Evolutionary conservation across 2,329 filamentous ascomycete genomes (phyloP), one percentile per base, ranked within the genome.

Genomic region (Talaromyces sp.): DNA sequence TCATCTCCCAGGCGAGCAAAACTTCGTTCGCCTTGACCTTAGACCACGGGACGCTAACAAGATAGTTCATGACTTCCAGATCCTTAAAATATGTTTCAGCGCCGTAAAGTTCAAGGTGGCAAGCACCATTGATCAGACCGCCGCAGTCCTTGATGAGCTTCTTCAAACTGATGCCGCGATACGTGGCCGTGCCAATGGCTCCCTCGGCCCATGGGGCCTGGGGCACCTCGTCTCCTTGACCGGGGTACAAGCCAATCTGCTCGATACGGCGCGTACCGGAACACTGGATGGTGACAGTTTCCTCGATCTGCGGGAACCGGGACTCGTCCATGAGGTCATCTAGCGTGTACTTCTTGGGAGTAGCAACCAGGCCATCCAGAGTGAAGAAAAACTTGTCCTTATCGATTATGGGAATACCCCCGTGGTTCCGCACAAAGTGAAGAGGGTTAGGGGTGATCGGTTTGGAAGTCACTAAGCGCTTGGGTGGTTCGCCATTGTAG

Each of bases 31-130:
- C 73, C 63, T 84, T 86, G 48, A 88, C 85, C 69, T 89, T 89
- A 6, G 80, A 79, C 75, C 80, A 86, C 0, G 87, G 87, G 0
- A 89, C 84, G 13, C 79, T 83, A 50, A 89, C 84, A 19, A 81
- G 76, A 64, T 89, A 90, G 69, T 89, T 89, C 73, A 81, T 82
- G 0, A 81, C 78, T 45, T 86, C 73, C 15, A 80, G 78, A 52
- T 84, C 82, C 69, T 89, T 89, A 76, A 89, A 87, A 65, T 90
- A 89, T 0, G 85, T 88, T 58, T 90, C 88, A 1, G 84, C 86
- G 0, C 87, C 87, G 58, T 83, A 84, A 51, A 90, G 80, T 63
- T 89, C 86, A 11, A 89, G 69, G 62, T 90, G 85, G 59, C 83
- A 81, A 0, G 77, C 84, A 1, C 76, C 73, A 0, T 77, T 72